Evolutionary conservation across 495 filamentous ascomycete genomes (phyloP), one percentile per base, ranked within the genome.

Genomic region (Neurospora sp.): DNA sequence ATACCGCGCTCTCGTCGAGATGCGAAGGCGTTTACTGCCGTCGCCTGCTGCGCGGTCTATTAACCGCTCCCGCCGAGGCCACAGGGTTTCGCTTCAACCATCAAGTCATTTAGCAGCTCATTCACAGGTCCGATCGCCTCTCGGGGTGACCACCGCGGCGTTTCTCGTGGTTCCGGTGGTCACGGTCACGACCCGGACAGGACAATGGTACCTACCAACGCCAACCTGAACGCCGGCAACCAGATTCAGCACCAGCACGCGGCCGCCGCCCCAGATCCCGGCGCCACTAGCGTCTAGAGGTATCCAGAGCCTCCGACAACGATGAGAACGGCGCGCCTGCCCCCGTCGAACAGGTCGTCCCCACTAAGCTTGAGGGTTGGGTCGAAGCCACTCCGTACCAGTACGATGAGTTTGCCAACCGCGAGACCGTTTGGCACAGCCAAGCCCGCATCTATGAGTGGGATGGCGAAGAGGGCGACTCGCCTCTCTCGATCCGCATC

Each of bases 381-480:
- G n/a, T n/a, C n/a, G 74, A 83, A 20, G 84, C 83, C 18, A 77
- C 82, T n/a, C 78, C 82, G 0, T 90, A 88, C 70, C 81, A 90
- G 71, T 92, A 92, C 75, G 82, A 53, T 72, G 82, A 73, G 87
- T 86, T 44, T 74, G 80, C 75, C 35, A 68, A 80, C 6, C 75
- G 40, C 2, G 39, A 71, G 3, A 48, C 74, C 22, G 69, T 80
- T 44, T 81, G 84, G 81, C 78, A 82, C 68, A 59, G 80, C 14
- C 88, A 87, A 72, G 90, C 90, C 27, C 76, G 75, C 1, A 86
- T 90, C 18, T 98, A 99, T 72, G 90, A 96, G 78, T 98, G 92
- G 91, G 85, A 89, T 12, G 93, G 93, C 3, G 93, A 97, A 5
- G 91, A 86, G 74, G 96, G 94, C 14, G 94, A 99, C 69, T 20